These are phyloP conservation scores for Wallacemonas rigidus DNA, from an alignment of 208 protist genomes.

Conservation along the genomic window DNA sequence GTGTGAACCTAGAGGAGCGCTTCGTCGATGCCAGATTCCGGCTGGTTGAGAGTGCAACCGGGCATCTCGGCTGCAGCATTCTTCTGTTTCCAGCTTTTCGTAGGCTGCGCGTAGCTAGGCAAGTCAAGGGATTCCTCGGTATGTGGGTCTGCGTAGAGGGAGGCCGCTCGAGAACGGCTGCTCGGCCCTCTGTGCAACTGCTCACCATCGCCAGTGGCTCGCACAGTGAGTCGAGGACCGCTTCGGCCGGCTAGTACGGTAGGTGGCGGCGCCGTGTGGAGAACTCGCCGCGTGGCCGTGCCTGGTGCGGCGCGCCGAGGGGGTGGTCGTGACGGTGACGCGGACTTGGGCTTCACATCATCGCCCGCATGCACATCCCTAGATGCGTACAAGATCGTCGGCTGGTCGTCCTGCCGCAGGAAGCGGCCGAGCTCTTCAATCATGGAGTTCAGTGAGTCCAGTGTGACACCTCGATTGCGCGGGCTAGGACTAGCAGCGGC, in stretches of 20 bases:
- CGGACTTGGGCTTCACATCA: not conserved
- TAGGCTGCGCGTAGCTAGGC: constrained; percentile 75
- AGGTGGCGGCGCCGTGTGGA: constrained; percentile 1
- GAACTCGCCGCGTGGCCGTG: not conserved
- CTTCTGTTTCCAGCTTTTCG: constrained; percentile 74
- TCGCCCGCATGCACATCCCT: not conserved
- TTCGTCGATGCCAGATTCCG: not conserved
- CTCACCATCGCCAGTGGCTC: not conserved
- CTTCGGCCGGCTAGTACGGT: constrained; percentile 7
- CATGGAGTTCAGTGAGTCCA: constrained; percentile 14
- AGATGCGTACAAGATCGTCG: not conserved
- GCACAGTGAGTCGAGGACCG: not conserved
- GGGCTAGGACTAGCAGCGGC: not conserved
- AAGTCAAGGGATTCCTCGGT: constrained; percentile 5
- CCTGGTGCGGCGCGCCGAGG: not conserved
- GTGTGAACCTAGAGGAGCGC: no score
- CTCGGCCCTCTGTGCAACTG: not conserved
- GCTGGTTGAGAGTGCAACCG: not conserved
- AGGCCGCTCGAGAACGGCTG: constrained; percentile 2
- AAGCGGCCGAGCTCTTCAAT: constrained; percentile 15
- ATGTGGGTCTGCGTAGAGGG: not conserved
- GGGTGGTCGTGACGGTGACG: not conserved
- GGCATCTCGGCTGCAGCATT: constrained; percentile 4
- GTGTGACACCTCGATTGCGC: not conserved
- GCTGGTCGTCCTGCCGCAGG: not conserved